Base-by-base conservation (phyloP, 768 basidiomycete species). In the Amanita subjunquillea region DNA sequence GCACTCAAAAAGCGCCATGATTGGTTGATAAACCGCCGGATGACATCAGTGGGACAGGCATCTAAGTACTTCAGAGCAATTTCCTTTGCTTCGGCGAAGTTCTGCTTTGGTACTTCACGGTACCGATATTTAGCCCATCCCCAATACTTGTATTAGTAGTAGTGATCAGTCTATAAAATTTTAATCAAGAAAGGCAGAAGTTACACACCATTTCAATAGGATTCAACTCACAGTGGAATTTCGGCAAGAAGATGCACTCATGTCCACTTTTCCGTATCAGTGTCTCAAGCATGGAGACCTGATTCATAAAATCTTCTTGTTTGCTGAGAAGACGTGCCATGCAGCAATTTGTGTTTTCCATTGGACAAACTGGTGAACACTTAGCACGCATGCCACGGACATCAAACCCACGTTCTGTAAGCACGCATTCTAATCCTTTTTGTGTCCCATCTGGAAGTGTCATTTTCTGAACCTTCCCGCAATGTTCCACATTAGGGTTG, bases 211-310 rank as follows among this genome's bases (percentile, higher is more conserved):
- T 70, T 59, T 75, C 72, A 60, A 76, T 76, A 13, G 69, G 69
- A 59, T 76, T 75, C 3, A 75, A 62, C 58, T 76, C 68, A 58
- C 72, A 74, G 47, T 76, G 71, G 57, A 72, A 75, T 58, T 75
- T 75, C 1, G 69, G 70, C 2, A 70, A 57, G 56, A 76, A 74
- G 30, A 73, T 63, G 50, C 65, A 69, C 30, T 62, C 47, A 58
- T 74, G 70, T 5, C 72, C 67, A 4, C 60, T 53, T 13, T 51
- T 54, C 40, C 55, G 56, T 53, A 71, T 69, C 10, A 61, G 36
- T 8, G 53, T 61, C 56, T 72, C 64, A 15, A 67, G 63, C 63
- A 62, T 58, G 12, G 69, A 71, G 3, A 39, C 17, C 53, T 72
- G 68, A 52, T 71, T 64, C 10, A 38, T 48, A 55, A 73, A 75